Evolutionary conservation across 2,329 filamentous ascomycete species (phyloP).

Genomic region (Zymoseptoria crescenta): DNA sequence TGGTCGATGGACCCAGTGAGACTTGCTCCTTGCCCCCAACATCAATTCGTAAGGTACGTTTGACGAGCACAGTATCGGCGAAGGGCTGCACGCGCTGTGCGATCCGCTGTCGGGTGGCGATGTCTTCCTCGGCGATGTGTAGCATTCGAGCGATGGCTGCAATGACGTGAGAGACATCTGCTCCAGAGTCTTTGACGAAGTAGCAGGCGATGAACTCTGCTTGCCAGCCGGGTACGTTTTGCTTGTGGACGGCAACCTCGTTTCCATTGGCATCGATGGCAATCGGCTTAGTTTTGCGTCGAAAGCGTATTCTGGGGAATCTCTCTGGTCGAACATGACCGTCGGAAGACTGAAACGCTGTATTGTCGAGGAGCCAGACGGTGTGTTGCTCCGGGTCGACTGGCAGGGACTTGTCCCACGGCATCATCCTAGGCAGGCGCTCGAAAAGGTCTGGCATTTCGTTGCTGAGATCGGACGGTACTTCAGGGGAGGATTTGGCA

Average conservation of each 20-base stretch:
- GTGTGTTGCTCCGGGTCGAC: slow-evolving; percentile 59
- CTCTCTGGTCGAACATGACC: slow-evolving; percentile 17
- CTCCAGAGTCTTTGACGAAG: slow-evolving; percentile 65
- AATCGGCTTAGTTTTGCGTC: slow-evolving; percentile 16
- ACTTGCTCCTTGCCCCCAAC: slow-evolving; percentile 40
- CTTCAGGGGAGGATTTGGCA: slow-evolving; percentile 26
- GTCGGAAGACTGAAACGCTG: slow-evolving; percentile 55
- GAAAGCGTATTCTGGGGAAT: slow-evolving; percentile 13
- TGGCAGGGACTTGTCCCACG: slow-evolving; percentile 26
- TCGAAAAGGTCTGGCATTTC: slow-evolving; percentile 30
- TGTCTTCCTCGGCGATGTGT: slow-evolving; percentile 47
- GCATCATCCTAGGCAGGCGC: slow-evolving; percentile 47
- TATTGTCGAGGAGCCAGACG: slow-evolving; percentile 88
- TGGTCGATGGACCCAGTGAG: slow-evolving; percentile 28
- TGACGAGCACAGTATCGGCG: slow-evolving; percentile 65
- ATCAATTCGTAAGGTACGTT: slow-evolving; percentile 57
- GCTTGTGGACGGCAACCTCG: background rate
- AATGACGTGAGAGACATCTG: slow-evolving; percentile 59
- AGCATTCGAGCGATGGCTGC: slow-evolving; percentile 62
- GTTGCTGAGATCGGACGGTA: slow-evolving; percentile 25
- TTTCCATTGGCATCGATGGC: slow-evolving; percentile 26
- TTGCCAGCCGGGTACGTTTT: slow-evolving; percentile 52
- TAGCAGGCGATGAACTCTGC: slow-evolving; percentile 78
- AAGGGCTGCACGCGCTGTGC: slow-evolving; percentile 67
- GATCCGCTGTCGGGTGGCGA: slow-evolving; percentile 54